Percentiles rank a stretch among this genome's conserved stretches.
phyloP scores from a whole-genome alignment of 257 asterid genomes.

The Thymus mandschuricus region DNA sequence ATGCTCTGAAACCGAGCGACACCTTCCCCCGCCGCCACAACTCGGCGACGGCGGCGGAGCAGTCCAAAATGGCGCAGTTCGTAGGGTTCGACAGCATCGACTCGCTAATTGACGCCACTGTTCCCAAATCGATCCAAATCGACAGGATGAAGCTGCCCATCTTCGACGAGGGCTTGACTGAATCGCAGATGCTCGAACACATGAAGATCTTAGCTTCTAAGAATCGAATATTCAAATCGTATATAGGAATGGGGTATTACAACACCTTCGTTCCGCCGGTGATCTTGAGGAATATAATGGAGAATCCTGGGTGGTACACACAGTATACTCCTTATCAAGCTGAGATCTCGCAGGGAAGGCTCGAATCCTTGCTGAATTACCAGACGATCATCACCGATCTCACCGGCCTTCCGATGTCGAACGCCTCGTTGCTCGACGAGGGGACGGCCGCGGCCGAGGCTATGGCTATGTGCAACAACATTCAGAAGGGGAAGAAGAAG shows the following conservation, averaged over 20 bases:
- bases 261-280: slow-evolving; percentile 78
- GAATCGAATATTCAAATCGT: slow-evolving; percentile 66
- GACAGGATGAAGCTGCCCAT: slow-evolving; percentile 59
- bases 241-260: slow-evolving; percentile 87
- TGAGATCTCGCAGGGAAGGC: slow-evolving; percentile 90
- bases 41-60: slow-evolving; percentile 90
- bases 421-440: slow-evolving; percentile 90
- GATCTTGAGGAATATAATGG: slow-evolving; percentile 75
- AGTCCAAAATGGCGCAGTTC: slow-evolving; percentile 62
- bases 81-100: slow-evolving; percentile 63
- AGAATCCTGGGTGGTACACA: slow-evolving; percentile 93
- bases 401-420: slow-evolving; percentile 86
- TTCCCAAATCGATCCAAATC: slow-evolving; percentile 75
- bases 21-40: slow-evolving; percentile 88
- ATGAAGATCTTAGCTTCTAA: slow-evolving; percentile 66
- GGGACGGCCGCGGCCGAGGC: slow-evolving; percentile 95
- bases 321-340: slow-evolving; percentile 95
- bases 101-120: slow-evolving; percentile 77
- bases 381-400: slow-evolving; percentile 87
- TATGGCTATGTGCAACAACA: slow-evolving; percentile 93
- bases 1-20: slow-evolving; percentile 75
- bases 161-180: slow-evolving; percentile 72
- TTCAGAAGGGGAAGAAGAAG: slow-evolving; percentile 73
- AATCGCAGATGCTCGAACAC: slow-evolving; percentile 76
- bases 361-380: slow-evolving; percentile 73